phyloP scores from a whole-genome alignment of 441 rosid genomes.

The Eutrema salsugineum region DNA sequence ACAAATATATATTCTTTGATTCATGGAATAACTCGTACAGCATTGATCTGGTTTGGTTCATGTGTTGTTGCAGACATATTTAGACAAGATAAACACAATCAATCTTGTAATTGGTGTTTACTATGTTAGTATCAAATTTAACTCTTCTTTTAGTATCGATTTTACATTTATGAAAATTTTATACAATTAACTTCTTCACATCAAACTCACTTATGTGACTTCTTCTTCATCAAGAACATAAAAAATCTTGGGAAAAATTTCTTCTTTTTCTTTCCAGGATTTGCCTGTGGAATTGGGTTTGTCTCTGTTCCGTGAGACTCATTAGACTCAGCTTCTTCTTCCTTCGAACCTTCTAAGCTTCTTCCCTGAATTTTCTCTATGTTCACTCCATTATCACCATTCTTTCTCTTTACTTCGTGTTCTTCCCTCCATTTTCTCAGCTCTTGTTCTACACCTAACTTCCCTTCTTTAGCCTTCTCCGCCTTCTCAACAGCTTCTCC shows the following conservation, averaged over 20 bases:
- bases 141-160: not conserved
- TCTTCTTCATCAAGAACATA: conserved; percentile 61
- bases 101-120: no score
- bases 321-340: conserved; percentile 31
- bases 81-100: no score
- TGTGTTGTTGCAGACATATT: no score
- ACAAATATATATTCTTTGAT: no score
- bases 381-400: conserved; percentile 37
- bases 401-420: conserved; percentile 63
- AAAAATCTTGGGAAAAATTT: conserved; percentile 68
- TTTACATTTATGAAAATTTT: not conserved
- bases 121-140: not conserved
- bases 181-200: conserved; percentile 1
- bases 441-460: conserved; percentile 78
- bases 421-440: conserved; percentile 88
- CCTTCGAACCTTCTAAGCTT: conserved; percentile 45
- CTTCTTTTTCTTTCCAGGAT: conserved; percentile 70
- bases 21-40: no score
- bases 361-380: conserved; percentile 24
- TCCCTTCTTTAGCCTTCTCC: conserved; percentile 86
- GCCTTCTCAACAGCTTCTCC: conserved; percentile 66
- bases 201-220: conserved; percentile 37
- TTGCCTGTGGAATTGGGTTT: conserved; percentile 39
- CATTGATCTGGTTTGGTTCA: no score
- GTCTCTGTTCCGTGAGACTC: conserved; percentile 31